Percentiles rank a stretch among this genome's conserved stretches.
phyloP scores from a whole-genome alignment of 306 rosid genomes.

The Pyrus betulifolia region DNA sequence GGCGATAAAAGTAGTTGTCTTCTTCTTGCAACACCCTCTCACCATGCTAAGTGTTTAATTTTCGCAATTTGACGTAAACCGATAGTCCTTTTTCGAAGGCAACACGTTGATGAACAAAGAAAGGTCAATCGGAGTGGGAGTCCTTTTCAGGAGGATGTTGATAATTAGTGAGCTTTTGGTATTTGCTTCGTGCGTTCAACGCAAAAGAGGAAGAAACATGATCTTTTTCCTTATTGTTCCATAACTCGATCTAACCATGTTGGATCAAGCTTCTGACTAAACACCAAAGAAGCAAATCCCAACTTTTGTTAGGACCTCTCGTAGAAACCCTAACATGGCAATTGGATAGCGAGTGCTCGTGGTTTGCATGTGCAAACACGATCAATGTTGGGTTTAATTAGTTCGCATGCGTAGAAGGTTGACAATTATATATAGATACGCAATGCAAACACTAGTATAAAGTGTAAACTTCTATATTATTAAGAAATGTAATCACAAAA shows the following conservation, averaged over 20 bases:
- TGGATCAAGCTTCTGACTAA: neutral
- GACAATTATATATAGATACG: neutral
- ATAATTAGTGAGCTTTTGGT: neutral
- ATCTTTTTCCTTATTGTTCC: neutral
- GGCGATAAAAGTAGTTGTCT: too few relatives aligned
- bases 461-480: too few relatives aligned
- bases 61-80: neutral
- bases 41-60: neutral
- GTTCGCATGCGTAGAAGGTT: neutral
- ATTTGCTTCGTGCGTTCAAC: neutral
- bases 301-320: neutral
- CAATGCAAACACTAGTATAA: neutral
- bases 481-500: neutral
- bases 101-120: neutral
- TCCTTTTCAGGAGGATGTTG: neutral
- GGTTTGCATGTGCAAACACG: neutral
- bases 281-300: neutral
- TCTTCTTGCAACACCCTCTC: neutral
- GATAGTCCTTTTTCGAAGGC: neutral
- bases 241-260: neutral
- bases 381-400: neutral
- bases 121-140: neutral
- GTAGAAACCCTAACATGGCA: neutral
- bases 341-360: neutral
- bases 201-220: neutral